Percentiles rank a stretch among this genome's conserved stretches.
phyloP scores from a whole-genome alignment of 2,329 filamentous ascomycete genomes.

The Orbilia brochopaga region DNA sequence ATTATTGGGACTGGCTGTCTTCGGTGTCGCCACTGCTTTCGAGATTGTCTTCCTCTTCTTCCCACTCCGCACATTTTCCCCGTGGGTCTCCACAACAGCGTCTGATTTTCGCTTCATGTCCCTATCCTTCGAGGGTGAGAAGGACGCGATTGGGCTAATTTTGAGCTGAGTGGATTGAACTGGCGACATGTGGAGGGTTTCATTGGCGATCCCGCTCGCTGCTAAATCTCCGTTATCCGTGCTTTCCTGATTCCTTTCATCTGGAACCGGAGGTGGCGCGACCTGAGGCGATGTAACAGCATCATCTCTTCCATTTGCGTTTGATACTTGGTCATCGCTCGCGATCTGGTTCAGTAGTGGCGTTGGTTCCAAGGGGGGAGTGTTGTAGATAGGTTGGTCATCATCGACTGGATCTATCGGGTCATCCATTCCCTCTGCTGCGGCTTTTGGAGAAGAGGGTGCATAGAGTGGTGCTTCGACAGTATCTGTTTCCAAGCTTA shows the following conservation, averaged over 20 bases:
- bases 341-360: too few species aligned
- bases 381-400: neutral
- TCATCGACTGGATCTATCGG: neutral
- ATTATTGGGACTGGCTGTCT: neutral
- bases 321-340: neutral
- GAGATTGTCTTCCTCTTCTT: conserved; percentile 34
- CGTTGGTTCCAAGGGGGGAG: too few species aligned
- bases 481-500: neutral
- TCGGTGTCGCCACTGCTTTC: neutral
- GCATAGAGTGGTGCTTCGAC: neutral
- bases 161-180: conserved; percentile 6
- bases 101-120: conserved; percentile 48
- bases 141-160: neutral
- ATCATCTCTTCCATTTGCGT: neutral
- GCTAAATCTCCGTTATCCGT: neutral
- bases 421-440: neutral
- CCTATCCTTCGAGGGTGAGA: conserved; percentile 29
- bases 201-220: neutral
- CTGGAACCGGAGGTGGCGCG: neutral
- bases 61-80: conserved; percentile 10
- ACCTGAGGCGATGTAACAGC: neutral
- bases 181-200: neutral
- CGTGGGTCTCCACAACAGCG: conserved; percentile 17
- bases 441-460: neutral
- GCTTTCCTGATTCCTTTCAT: neutral